These are phyloP conservation scores for Daucus carota DNA, from an alignment of 129 eudicot genomes.

Conservation along the genomic window DH1_v3.0 NC_030385.2:27304501-27305000, in stretches of 20 bases:
- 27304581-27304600: no score
- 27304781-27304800: not conserved
- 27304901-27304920: conserved; percentile 1
- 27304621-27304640: no score
- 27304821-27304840: not conserved
- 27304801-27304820: not conserved
- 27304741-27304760: not conserved
- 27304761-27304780: not conserved
- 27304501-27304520: no score
- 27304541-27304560: no score
- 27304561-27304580: no score
- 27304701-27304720: not conserved
- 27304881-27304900: not conserved
- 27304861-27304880: not conserved
- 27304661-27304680: no score
- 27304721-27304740: not conserved
- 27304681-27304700: not conserved
- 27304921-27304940: not conserved
- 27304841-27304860: not conserved
- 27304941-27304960: not conserved
- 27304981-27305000: not conserved
- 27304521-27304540: no score
- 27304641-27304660: no score
- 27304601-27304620: no score
- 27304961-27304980: conserved; percentile 1